Percentiles rank a stretch among this genome's conserved stretches.
Conservation (phyloP, 306 rosid genomes). For the Lagenaria siceraria region DNA sequence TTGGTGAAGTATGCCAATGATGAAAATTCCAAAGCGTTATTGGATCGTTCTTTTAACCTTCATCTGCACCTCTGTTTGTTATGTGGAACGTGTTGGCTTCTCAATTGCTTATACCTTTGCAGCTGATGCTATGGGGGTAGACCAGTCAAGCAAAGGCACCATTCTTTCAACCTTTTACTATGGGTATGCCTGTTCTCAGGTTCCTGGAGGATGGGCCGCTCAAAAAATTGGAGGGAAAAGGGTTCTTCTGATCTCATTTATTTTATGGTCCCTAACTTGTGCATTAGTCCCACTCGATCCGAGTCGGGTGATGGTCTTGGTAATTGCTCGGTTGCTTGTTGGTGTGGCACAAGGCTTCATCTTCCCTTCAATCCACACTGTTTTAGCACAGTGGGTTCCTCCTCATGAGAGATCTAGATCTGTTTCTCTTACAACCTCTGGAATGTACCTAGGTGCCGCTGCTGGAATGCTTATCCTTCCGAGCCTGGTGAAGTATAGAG, state of each 20-base stretch:
- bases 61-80: slow-evolving; percentile 82
- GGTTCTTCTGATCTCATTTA: slow-evolving; percentile 70
- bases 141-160: slow-evolving; percentile 72
- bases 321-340: slow-evolving; percentile 76
- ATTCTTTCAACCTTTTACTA: slow-evolving; percentile 84
- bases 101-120: slow-evolving; percentile 90
- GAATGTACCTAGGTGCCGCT: slow-evolving; percentile 94
- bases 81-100: slow-evolving; percentile 87
- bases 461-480: slow-evolving; percentile 82
- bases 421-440: slow-evolving; percentile 86
- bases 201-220: slow-evolving; percentile 95
- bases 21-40: slow-evolving; percentile 57
- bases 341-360: slow-evolving; percentile 94
- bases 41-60: slow-evolving; percentile 75
- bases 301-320: slow-evolving; percentile 33
- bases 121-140: slow-evolving; percentile 61
- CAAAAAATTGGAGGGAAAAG: slow-evolving; percentile 80
- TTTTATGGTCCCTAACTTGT: slow-evolving; percentile 78
- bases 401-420: slow-evolving; percentile 95
- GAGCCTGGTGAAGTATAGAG: slow-evolving; percentile 56
- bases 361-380: slow-evolving; percentile 93
- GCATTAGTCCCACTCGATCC: slow-evolving; percentile 79
- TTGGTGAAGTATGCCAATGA: slow-evolving; percentile 22
- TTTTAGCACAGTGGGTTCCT: slow-evolving; percentile 97
- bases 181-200: slow-evolving; percentile 95